Evolutionary conservation across 495 filamentous ascomycete genomes (phyloP).

Genomic region (Tuber indicum): DNA sequence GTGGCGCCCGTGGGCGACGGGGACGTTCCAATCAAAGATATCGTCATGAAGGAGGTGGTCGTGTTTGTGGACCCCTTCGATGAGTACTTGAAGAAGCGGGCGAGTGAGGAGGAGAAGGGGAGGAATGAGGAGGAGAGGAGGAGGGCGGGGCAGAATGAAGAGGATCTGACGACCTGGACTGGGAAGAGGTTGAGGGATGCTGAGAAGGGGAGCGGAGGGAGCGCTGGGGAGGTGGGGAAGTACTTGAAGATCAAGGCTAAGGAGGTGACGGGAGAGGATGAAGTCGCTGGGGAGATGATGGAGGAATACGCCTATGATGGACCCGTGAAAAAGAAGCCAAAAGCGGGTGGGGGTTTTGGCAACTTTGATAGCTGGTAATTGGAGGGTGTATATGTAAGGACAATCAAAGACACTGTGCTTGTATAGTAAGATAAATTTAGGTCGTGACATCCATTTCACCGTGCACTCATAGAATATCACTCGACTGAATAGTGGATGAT

Average conservation of each 20-base stretch:
- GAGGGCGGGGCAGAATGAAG: conserved; percentile 54
- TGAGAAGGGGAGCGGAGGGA: conserved; percentile 49
- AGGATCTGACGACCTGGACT: conserved; percentile 85
- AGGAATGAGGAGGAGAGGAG: conserved; percentile 50
- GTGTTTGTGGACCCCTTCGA: conserved; percentile 95
- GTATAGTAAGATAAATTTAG: not conserved
- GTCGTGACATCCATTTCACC: not conserved
- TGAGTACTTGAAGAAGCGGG: conserved; percentile 68
- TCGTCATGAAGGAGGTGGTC: conserved; percentile 71
- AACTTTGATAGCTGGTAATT: conserved; percentile 78
- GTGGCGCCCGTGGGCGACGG: conserved; percentile 57
- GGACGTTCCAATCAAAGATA: conserved; percentile 67
- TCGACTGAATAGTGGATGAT: not conserved
- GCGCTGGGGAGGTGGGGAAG: conserved; percentile 61
- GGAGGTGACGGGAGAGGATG: conserved; percentile 50
- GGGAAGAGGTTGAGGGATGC: conserved; percentile 69
- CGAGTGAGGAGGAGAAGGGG: conserved; percentile 48
- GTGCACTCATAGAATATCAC: not conserved
- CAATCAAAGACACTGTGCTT: not conserved
- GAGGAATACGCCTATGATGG: conserved; percentile 57
- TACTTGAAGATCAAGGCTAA: conserved; percentile 55
- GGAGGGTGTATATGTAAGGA: not conserved
- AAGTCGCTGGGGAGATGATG: conserved; percentile 53
- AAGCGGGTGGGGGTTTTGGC: conserved; percentile 72
- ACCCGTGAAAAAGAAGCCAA: conserved; percentile 72